A percentile compares a stretch with the other conserved stretches of the same genome.
Conservation (phyloP, 441 rosid species). For the Brassica balearica region DNA sequence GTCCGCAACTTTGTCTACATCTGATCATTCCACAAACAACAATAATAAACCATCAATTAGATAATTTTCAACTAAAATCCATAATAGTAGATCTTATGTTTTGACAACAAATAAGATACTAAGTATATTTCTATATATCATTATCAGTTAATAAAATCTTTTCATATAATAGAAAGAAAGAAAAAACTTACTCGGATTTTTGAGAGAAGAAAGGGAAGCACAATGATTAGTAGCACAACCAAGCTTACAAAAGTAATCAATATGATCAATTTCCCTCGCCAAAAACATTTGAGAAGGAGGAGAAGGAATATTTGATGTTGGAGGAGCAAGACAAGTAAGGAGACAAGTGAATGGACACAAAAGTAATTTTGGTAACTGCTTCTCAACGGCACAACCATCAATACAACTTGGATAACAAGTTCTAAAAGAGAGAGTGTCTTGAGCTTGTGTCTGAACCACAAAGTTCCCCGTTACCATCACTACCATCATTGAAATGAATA, state of each 20-base stretch:
- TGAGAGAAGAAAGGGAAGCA: constrained; percentile 11
- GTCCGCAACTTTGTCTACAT: constrained; percentile 4
- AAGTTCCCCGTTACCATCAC: constrained; percentile 19
- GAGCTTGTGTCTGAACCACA: constrained; percentile 34
- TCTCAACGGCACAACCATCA: background rate
- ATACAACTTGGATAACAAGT: constrained; percentile 6
- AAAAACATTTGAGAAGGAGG: constrained; percentile 24
- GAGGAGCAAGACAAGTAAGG: background rate
- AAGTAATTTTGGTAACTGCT: background rate
- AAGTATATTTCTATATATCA: background rate
- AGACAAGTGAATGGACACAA: constrained; percentile 29
- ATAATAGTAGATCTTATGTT: background rate
- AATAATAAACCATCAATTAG: background rate
- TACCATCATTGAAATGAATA: constrained; percentile 25
- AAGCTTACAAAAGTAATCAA: constrained; percentile 33
- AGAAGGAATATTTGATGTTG: background rate
- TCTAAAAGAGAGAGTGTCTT: constrained; percentile 5
- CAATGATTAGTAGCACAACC: constrained; percentile 39
- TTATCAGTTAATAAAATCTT: background rate
- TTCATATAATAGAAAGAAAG: background rate
- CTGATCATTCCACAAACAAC: constrained; percentile 29
- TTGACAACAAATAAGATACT: background rate
- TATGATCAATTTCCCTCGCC: background rate
- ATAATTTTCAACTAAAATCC: background rate
- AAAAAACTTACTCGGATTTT: constrained; percentile 33